phyloP scores from a whole-genome alignment of 2,329 filamentous ascomycete genomes.

The Cytospora piceicola region DNA sequence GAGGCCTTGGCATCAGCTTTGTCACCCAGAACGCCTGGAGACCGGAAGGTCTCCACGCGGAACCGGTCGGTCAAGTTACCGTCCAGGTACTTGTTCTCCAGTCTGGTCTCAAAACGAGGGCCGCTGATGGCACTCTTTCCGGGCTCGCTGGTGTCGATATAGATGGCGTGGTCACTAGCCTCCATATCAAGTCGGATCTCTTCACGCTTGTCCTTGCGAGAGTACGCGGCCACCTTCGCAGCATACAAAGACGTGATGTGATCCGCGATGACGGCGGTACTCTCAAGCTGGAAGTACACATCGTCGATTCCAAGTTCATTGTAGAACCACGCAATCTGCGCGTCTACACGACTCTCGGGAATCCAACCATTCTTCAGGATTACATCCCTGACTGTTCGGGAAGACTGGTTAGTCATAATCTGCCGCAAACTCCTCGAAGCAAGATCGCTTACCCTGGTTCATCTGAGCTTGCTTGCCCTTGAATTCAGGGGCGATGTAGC shows the following conservation, averaged over 20 bases:
- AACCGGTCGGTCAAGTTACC: constrained; percentile 73
- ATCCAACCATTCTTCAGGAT: constrained; percentile 84
- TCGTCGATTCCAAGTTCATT: constrained; percentile 96
- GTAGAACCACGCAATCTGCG: constrained; percentile 96
- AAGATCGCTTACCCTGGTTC: constrained; percentile 64
- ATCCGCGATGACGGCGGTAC: constrained; percentile 82
- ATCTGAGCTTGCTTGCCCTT: constrained; percentile 92
- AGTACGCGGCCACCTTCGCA: constrained; percentile 92
- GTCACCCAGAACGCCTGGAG: constrained; percentile 76
- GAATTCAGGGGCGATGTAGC: constrained; percentile 94
- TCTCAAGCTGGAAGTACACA: constrained; percentile 95
- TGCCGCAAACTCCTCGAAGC: not conserved
- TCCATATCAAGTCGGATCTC: constrained; percentile 97
- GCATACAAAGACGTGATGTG: constrained; percentile 97
- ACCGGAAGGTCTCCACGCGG: constrained; percentile 96
- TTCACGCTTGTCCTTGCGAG: constrained; percentile 88
- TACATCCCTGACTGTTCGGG: constrained; percentile 72
- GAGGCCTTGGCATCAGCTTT: constrained; percentile 73
- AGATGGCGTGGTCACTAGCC: constrained; percentile 90
- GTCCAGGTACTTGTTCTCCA: constrained; percentile 95
- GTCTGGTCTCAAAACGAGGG: constrained; percentile 89
- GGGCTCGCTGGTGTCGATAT: constrained; percentile 95
- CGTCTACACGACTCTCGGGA: constrained; percentile 78
- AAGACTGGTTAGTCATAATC: constrained; percentile 27
- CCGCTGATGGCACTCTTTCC: constrained; percentile 76